Evolutionary conservation across 2,329 filamentous ascomycete genomes (phyloP), one percentile per base, ranked within the genome.

Genomic region (Acrocalymma vagum): DNA sequence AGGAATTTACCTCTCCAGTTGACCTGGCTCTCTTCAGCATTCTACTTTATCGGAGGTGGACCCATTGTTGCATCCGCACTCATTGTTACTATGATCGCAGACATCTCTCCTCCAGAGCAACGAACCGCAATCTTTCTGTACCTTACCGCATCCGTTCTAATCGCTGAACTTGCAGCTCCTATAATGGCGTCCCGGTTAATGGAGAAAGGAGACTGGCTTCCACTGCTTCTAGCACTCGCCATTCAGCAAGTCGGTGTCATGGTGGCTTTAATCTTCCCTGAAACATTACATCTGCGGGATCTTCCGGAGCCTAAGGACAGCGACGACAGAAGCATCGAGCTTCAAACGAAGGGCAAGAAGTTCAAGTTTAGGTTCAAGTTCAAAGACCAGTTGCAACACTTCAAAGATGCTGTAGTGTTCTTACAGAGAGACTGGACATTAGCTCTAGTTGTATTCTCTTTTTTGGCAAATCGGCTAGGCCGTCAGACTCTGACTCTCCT

Each of bases 81-180:
- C 22, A 69, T 74, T 39, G 69, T 75, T 56, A 78, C 77, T 6
- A 78, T 79, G 73, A 68, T 79, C 49, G 68, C 76, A 1, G 77
- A 80, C 51, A 71, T 79, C n/a, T 73, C 71, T 6, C 74, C 70
- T 1, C 69, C 75, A 4, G 69, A 73, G 14, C 70, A 74, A 55
- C 68, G 76, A 14, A 60, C 49, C 6, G 52, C 56, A 17, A 50
- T 68, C 10, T 65, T 63, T 27, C 45, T 61, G 7, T 61, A 55
- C 41, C 31, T 64, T 20, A 58, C 54, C 24, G 63, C 58, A 37
- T 62, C 39, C 41, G 63, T 58, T 48, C 66, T 68, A 15, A 32
- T 67, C 5, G 59, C 62, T 1, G 66, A 70, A 33, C 57, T 69
- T 35, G 27, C 62, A n/a, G 63, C 64, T 10, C 65, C 66, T 1